phyloP scores from a whole-genome alignment of 768 basidiomycete genomes.

The Podaxis sp. region DNA sequence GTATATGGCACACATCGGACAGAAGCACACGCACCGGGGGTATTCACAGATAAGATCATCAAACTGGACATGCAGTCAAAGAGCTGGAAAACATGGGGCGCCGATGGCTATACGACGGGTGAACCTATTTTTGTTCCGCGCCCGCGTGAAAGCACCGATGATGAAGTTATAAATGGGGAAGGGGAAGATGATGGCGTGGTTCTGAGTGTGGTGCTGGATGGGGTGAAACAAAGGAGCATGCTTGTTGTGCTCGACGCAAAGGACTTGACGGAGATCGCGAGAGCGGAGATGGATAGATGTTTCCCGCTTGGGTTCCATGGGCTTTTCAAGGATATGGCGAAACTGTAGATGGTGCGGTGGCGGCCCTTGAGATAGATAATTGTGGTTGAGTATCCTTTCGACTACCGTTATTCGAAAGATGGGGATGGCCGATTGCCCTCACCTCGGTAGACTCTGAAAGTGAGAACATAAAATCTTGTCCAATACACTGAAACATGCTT shows the following conservation, averaged over 20 bases:
- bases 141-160: not conserved
- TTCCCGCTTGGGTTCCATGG: constrained; percentile 5
- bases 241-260: constrained; percentile 3
- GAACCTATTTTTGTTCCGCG: constrained; percentile 3
- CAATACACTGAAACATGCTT: too few relatives aligned
- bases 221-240: constrained; percentile 2
- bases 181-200: constrained; percentile 4
- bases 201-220: not conserved
- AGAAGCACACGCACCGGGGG: not conserved
- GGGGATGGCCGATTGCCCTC: too few relatives aligned
- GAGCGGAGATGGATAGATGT: constrained; percentile 7
- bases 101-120: not conserved
- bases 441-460: too few relatives aligned
- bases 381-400: too few relatives aligned
- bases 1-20: constrained; percentile 2
- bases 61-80: constrained; percentile 1
- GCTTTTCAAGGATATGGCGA: not conserved
- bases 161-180: too few relatives aligned
- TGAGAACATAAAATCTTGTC: too few relatives aligned
- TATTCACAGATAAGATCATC: constrained; percentile 4
- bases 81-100: not conserved
- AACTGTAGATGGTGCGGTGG: not conserved
- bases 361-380: too few relatives aligned
- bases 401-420: too few relatives aligned
- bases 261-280: not conserved